Evolutionary conservation across 345 rosid species (phyloP).

Genomic region (Clausena lansium): DNA sequence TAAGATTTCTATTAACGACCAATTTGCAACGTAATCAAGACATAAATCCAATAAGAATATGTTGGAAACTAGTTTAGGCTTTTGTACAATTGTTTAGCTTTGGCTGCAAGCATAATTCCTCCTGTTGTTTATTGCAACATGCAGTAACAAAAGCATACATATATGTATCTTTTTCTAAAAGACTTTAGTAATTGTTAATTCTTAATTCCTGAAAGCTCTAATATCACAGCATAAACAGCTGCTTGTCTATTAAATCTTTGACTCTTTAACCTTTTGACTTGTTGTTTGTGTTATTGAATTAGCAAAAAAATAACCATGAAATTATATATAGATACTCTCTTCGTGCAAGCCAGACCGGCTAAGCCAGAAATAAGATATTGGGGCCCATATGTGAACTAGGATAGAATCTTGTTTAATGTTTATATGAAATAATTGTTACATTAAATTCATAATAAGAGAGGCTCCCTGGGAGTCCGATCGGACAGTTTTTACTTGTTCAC

Average conservation of each 20-base stretch:
- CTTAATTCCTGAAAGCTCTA: too few relatives aligned
- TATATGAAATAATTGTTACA: not conserved
- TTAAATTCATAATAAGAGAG: not conserved
- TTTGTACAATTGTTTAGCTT: not conserved
- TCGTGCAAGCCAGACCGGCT: conserved; percentile 8
- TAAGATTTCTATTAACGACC: not conserved
- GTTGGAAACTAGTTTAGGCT: not conserved
- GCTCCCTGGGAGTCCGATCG: too few relatives aligned
- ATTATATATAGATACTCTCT: not conserved
- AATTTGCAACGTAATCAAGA: not conserved
- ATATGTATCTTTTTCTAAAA: too few relatives aligned
- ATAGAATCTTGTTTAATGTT: not conserved
- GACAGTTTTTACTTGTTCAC: too few relatives aligned
- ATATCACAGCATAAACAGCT: not conserved
- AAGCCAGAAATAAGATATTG: not conserved
- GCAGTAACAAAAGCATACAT: not conserved
- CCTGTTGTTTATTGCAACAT: not conserved
- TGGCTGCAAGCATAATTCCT: not conserved
- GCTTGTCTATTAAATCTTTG: not conserved
- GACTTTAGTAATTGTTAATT: too few relatives aligned
- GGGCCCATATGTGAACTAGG: not conserved
- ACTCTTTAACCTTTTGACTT: not conserved
- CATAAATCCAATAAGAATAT: not conserved
- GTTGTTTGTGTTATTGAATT: not conserved
- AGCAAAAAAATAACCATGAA: not conserved